Evolutionary conservation across 495 filamentous ascomycete species (phyloP).

Genomic region (Aspergillus wentii): DNA sequence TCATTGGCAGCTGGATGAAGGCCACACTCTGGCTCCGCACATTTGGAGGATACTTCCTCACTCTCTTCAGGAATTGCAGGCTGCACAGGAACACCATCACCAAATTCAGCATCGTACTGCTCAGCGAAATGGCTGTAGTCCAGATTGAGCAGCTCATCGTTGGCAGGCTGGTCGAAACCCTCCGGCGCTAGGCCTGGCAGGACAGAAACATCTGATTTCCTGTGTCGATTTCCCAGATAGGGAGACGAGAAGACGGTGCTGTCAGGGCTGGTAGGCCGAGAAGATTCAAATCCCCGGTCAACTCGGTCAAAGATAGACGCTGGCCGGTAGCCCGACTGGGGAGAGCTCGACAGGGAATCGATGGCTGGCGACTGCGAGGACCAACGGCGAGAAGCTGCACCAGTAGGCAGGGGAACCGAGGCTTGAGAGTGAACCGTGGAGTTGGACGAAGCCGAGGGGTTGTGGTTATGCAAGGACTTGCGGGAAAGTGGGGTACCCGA

Average conservation of each 20-base stretch:
- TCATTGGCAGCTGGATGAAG: constrained; percentile 14
- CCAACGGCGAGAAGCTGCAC: constrained; percentile 53
- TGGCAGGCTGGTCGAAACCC: constrained; percentile 9
- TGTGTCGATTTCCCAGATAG: constrained; percentile 34
- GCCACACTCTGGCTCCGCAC: constrained; percentile 8
- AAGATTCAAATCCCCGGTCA: constrained; percentile 51
- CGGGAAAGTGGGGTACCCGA: constrained; percentile 35
- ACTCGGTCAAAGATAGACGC: constrained; percentile 74
- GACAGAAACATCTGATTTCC: constrained; percentile 40
- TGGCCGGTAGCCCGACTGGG: constrained; percentile 65
- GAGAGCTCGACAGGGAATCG: constrained; percentile 79
- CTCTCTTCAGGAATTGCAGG: constrained; percentile 39
- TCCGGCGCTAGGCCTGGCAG: constrained; percentile 1
- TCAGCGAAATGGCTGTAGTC: constrained; percentile 2
- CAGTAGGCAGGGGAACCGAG: constrained; percentile 55
- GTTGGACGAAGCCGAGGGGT: constrained; percentile 44
- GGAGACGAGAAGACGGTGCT: constrained; percentile 55
- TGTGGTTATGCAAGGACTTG: constrained; percentile 32
- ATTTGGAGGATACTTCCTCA: constrained; percentile 25
- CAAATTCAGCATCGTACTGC: constrained; percentile 7
- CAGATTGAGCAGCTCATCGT: constrained; percentile 1
- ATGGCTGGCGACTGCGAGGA: constrained; percentile 61
- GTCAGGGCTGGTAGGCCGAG: constrained; percentile 70
- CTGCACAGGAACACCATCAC: constrained; percentile 17
- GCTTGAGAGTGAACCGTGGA: constrained; percentile 60